These are phyloP conservation scores for Tolypocladium nubicola DNA, from an alignment of 2,329 filamentous ascomycete genomes.

Conservation along the genomic window DNA sequence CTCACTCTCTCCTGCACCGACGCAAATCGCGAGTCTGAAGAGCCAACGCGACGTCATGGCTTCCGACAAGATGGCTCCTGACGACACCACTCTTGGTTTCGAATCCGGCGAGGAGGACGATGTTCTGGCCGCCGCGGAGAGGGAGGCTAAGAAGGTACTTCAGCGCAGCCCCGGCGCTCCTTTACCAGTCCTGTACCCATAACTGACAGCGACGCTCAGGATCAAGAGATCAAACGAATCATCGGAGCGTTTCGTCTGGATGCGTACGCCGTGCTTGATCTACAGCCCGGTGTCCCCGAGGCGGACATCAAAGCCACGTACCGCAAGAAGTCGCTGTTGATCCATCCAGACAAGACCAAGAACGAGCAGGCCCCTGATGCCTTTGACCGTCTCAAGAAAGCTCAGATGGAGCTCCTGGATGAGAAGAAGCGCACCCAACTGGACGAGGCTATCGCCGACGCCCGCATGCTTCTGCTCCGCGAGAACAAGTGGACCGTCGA, in stretches of 20 bases:
- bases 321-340: conserved; percentile 95
- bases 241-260: conserved; percentile 74
- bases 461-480: conserved; percentile 86
- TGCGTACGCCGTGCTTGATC: conserved; percentile 80
- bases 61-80: conserved; percentile 22
- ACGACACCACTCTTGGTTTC: conserved; percentile 12
- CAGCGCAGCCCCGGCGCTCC: neutral
- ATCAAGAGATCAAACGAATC: conserved; percentile 92
- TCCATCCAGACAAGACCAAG: conserved; percentile 95
- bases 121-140: conserved; percentile 70
- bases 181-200: conserved; percentile 1
- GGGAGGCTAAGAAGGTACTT: conserved; percentile 73
- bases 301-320: conserved; percentile 92
- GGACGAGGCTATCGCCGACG: conserved; percentile 93
- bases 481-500: conserved; percentile 91
- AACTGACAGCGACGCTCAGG: conserved; percentile 37
- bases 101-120: conserved; percentile 51
- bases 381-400: conserved; percentile 94
- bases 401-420: conserved; percentile 82
- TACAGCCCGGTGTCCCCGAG: conserved; percentile 89
- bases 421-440: conserved; percentile 81
- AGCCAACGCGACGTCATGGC: neutral
- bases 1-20: too few species aligned
- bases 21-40: neutral
- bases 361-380: conserved; percentile 88